Evolutionary conservation across 1,139 yeast species (phyloP).

Genomic region (Trichomonascaceae sp.): DNA sequence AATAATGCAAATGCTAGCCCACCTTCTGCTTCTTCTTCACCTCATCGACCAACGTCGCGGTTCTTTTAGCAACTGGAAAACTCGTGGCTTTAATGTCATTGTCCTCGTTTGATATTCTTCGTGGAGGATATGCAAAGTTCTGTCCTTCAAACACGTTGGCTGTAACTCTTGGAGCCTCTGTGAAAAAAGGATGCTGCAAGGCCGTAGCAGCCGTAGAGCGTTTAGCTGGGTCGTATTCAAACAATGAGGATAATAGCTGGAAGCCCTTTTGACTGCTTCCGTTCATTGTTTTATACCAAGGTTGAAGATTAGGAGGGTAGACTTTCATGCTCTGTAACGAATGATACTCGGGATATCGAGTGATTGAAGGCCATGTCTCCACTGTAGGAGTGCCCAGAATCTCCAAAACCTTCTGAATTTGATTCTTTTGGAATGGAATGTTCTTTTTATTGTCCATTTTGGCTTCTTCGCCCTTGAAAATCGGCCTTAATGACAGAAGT

Average conservation of each 20-base stretch:
- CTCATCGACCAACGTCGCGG: slow-evolving; percentile 18
- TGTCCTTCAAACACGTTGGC: slow-evolving; percentile 44
- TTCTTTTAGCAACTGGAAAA: slow-evolving; percentile 22
- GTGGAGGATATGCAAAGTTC: slow-evolving; percentile 33
- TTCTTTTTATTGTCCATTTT: slow-evolving; percentile 88
- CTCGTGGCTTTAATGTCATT: slow-evolving; percentile 32
- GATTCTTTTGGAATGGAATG: slow-evolving; percentile 91
- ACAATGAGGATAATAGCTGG: slow-evolving; percentile 53
- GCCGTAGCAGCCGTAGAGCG: slow-evolving; percentile 75
- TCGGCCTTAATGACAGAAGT: slow-evolving; percentile 77
- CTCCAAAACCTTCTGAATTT: slow-evolving; percentile 82
- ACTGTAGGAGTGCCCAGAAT: slow-evolving; percentile 80
- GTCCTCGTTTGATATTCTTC: slow-evolving; percentile 37
- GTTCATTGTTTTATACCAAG: slow-evolving; percentile 83
- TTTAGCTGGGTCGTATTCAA: slow-evolving; percentile 79
- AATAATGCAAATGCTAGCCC: too few species aligned
- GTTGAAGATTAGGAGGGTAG: slow-evolving; percentile 61
- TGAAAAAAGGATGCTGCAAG: slow-evolving; percentile 68
- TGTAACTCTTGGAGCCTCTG: slow-evolving; percentile 57
- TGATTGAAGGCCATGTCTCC: slow-evolving; percentile 70
- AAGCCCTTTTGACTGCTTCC: slow-evolving; percentile 65
- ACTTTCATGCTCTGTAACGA: slow-evolving; percentile 59
- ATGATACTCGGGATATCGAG: slow-evolving; percentile 77
- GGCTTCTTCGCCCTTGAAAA: slow-evolving; percentile 96
- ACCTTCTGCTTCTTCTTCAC: slow-evolving; percentile 22